These are phyloP conservation scores for Hyphopichia pseudoburtonii DNA, from an alignment of 1,139 yeast species.

Conservation along the genomic window DNA sequence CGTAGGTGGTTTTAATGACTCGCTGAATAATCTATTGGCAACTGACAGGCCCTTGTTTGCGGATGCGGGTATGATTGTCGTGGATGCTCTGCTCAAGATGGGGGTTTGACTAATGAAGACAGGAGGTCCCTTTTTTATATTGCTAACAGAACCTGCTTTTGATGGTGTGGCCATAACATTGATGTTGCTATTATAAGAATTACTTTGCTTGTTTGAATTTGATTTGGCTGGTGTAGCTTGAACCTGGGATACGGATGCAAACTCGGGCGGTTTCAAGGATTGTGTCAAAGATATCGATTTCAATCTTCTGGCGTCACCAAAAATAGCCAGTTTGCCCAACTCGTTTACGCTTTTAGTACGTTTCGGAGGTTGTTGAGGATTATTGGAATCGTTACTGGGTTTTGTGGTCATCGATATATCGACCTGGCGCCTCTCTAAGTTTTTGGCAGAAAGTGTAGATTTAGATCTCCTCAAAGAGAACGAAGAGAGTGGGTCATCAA, in stretches of 20 bases:
- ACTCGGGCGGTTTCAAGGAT: background rate
- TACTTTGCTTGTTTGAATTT: conserved; percentile 7
- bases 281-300: conserved; percentile 15
- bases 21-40: conserved; percentile 4
- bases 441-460: conserved; percentile 42
- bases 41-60: background rate
- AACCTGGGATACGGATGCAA: conserved; percentile 17
- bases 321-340: conserved; percentile 17
- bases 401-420: conserved; percentile 32
- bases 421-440: conserved; percentile 47
- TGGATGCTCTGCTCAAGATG: conserved; percentile 2
- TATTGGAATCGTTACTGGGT: conserved; percentile 7
- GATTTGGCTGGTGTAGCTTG: conserved; percentile 27
- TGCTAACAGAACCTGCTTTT: background rate
- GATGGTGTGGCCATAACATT: conserved; percentile 6
- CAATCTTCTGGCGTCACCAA: conserved; percentile 27
- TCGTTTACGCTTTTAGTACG: background rate
- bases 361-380: background rate
- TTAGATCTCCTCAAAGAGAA: conserved; percentile 40
- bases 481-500: conserved; percentile 28
- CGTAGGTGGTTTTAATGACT: conserved; percentile 3
- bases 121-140: background rate
- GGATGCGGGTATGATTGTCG: conserved; percentile 5
- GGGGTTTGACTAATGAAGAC: conserved; percentile 2
- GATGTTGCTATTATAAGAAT: background rate